Conservation (phyloP, 345 rosid genomes). For the Erysimum cheiranthoides region DNA sequence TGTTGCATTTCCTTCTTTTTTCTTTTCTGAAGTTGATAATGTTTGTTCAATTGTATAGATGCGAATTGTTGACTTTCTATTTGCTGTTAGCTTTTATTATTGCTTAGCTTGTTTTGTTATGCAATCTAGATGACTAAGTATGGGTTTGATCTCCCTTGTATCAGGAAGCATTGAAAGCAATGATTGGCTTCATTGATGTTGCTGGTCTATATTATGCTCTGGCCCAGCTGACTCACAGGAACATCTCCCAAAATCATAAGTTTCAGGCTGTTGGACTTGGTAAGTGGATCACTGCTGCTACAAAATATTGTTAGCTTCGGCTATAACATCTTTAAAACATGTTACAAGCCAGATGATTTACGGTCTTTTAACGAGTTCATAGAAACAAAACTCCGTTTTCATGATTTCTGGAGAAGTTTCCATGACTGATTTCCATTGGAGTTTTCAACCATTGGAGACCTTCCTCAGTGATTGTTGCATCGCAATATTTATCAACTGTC, state of each 20-base stretch:
- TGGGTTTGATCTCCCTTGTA: conserved; percentile 12
- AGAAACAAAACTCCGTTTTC: not conserved
- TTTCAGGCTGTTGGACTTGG: conserved; percentile 99
- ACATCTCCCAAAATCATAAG: conserved; percentile 95
- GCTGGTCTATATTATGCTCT: conserved; percentile 95
- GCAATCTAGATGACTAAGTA: conserved; percentile 22
- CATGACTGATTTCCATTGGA: not conserved
- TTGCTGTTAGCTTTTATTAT: not conserved
- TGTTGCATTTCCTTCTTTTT: not conserved
- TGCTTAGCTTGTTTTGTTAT: not conserved
- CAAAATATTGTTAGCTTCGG: not conserved
- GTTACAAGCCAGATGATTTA: too few relatives aligned
- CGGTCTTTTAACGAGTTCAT: not conserved
- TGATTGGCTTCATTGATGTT: conserved; percentile 93
- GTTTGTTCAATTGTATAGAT: conserved; percentile 12
- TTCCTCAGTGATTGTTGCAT: not conserved
- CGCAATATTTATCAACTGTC: not conserved
- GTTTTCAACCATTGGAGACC: not conserved
- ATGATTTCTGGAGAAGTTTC: not conserved
- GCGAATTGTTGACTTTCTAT: not conserved
- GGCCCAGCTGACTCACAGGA: conserved; percentile 91
- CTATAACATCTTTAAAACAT: not conserved
- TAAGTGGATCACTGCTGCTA: conserved; percentile 44
- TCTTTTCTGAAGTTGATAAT: not conserved
- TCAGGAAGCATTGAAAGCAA: conserved; percentile 92